These are phyloP conservation scores for Aspergillus kassunensis DNA, from an alignment of 495 filamentous ascomycete genomes.

Conservation along the genomic window DNA sequence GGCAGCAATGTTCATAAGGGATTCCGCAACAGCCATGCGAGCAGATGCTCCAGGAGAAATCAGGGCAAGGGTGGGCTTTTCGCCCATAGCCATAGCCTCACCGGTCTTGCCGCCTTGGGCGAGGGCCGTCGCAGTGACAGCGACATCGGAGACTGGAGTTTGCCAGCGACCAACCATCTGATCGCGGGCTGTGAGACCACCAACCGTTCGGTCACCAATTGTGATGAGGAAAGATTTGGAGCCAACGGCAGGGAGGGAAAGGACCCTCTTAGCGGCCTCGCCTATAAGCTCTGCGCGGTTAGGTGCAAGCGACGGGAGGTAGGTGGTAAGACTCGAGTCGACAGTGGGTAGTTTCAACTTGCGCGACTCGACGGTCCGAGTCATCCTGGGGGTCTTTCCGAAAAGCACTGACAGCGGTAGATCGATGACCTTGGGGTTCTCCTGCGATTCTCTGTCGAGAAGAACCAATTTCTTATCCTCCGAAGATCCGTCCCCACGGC, in stretches of 20 bases:
- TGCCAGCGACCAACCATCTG: conserved; percentile 98
- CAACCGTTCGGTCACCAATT: conserved; percentile 88
- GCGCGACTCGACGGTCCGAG: conserved; percentile 70
- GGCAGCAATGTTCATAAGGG: conserved; percentile 85
- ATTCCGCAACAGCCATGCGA: conserved; percentile 93
- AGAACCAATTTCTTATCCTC: conserved; percentile 70
- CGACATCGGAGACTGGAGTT: conserved; percentile 88
- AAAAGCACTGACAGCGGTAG: conserved; percentile 89
- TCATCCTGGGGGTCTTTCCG: conserved; percentile 83
- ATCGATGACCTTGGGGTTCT: conserved; percentile 78
- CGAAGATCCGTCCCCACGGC: conserved; percentile 60
- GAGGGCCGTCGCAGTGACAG: conserved; percentile 82
- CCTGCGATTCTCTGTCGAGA: conserved; percentile 73
- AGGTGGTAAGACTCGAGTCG: conserved; percentile 60
- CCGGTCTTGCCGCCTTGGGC: conserved; percentile 69
- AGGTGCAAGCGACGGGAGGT: conserved; percentile 56
- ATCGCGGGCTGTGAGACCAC: conserved; percentile 81
- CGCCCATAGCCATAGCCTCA: conserved; percentile 96
- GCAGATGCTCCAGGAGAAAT: conserved; percentile 93
- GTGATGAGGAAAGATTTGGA: conserved; percentile 97
- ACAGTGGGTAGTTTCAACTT: conserved; percentile 67
- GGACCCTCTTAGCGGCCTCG: conserved; percentile 74
- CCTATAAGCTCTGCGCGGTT: conserved; percentile 57
- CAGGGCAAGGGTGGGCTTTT: conserved; percentile 84
- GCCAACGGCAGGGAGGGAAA: conserved; percentile 81